These are phyloP conservation scores for Fraxinus anomala DNA, from an alignment of 257 asterid species.

Conservation along the genomic window DNA sequence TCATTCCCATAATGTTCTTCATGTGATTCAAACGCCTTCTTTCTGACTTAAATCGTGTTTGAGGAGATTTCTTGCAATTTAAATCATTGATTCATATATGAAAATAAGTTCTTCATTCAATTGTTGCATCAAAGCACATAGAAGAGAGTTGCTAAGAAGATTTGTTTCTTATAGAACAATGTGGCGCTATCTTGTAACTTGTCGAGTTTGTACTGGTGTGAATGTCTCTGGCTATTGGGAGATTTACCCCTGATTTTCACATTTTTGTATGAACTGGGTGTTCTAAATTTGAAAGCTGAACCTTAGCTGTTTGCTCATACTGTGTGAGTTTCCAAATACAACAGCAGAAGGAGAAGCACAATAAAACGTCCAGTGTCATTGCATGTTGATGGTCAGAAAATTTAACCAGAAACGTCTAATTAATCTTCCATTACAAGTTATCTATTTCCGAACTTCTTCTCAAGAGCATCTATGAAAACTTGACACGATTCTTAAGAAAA, in stretches of 20 bases:
- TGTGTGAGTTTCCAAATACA: background rate
- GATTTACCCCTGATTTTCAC: background rate
- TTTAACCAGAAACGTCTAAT: background rate
- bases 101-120: background rate
- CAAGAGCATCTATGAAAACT: background rate
- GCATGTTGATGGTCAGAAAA: background rate
- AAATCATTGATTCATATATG: background rate
- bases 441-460: background rate
- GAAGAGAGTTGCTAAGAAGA: background rate
- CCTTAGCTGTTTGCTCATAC: background rate
- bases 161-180: constrained; percentile 1
- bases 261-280: background rate
- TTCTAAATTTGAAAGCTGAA: background rate
- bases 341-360: background rate
- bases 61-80: background rate
- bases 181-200: background rate
- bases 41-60: background rate
- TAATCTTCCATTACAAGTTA: background rate
- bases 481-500: background rate
- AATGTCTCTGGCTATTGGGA: background rate
- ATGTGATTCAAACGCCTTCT: background rate
- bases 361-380: background rate
- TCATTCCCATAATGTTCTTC: background rate
- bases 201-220: background rate
- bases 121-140: background rate